phyloP scores from a whole-genome alignment of 805 yeast species.

The Zygotorulaspora danielsina region DNA sequence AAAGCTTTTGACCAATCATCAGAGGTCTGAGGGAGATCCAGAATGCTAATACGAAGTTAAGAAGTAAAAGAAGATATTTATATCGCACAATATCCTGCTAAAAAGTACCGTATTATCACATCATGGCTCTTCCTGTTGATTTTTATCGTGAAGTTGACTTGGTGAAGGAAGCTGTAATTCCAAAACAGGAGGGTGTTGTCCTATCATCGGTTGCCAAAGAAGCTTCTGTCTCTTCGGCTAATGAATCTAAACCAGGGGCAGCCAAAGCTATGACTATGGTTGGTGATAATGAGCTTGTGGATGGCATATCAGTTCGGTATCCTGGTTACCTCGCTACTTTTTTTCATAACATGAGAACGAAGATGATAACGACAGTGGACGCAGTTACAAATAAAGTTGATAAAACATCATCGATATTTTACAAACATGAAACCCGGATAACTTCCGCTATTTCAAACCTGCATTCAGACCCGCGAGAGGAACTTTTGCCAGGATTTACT shows the following conservation, averaged over 20 bases:
- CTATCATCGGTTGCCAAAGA: constrained; percentile 21
- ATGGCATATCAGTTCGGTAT: constrained; percentile 30
- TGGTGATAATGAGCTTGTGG: constrained; percentile 25
- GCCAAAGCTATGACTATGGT: constrained; percentile 10
- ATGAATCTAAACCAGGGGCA: constrained; percentile 4
- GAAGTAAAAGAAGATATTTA: too few species aligned
- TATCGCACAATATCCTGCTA: too few species aligned
- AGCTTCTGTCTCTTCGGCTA: constrained; percentile 11
- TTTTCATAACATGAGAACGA: constrained; percentile 19
- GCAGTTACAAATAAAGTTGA: constrained; percentile 37
- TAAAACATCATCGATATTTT: constrained; percentile 42
- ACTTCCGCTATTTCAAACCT: constrained; percentile 48
- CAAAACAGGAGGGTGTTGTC: constrained; percentile 19
- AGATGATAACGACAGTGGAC: constrained; percentile 10
- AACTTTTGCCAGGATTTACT: constrained; percentile 52
- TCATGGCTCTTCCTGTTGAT: constrained; percentile 13
- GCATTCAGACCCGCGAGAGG: constrained; percentile 51
- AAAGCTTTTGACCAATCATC: too few species aligned
- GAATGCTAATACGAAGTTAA: too few species aligned
- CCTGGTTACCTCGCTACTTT: constrained; percentile 21
- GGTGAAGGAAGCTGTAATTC: constrained; percentile 26
- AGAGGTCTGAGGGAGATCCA: too few species aligned
- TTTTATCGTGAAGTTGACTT: constrained; percentile 27
- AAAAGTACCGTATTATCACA: too few species aligned
- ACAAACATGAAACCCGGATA: constrained; percentile 48